Evolutionary conservation across 2,329 filamentous ascomycete species (phyloP), one percentile per base, ranked within the genome.

Genomic region (Aspergillus tanneri): DNA sequence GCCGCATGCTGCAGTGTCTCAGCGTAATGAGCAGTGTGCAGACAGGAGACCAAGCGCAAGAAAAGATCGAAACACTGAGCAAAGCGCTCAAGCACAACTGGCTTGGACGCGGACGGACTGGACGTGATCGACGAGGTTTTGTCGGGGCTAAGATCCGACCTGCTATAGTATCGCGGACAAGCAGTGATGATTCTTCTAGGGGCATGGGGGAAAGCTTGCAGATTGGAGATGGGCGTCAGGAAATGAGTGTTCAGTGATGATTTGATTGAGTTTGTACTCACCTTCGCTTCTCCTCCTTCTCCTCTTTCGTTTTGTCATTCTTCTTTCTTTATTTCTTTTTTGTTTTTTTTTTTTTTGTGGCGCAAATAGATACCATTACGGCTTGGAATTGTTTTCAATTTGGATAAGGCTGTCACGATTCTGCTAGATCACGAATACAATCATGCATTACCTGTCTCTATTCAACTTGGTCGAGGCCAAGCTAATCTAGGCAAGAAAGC

Each of bases 21-120:
- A 92, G 87, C 66, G 90, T 99, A 6, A 77, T 99, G 18, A 88
- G 89, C 3, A 85, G 85, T 53, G 81, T 95, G 10, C 86, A 83
- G 62, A 83, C 78, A 1, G 81, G 81, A 8, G 89, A 95, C 55
- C 83, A 86, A 28, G 79, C 82, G 1, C 88, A 92, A 64, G 80
- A 79, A 47, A 89, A 86, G 70, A 87, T 97, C 62, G 87, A 92
- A 53, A 82, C 91, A 62, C 74, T 99, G 53, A 90, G 87, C 48
- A 86, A 89, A 64, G 84, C 93, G 59, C 75, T 99, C 52, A 99
- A 97, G 72, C 83, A 96, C 61, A 99, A 99, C 69, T 99, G 93
- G 93, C 79, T 99, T 1, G 92, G 92, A 0, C 78, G 93, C 38
- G 92, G 92, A 0, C 76, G 93, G 27, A 97, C 90, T 3, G 93